Evolutionary conservation across 2,329 filamentous ascomycete species (phyloP), one percentile per base, ranked within the genome.

Genomic region (Lecanicillium sp.): DNA sequence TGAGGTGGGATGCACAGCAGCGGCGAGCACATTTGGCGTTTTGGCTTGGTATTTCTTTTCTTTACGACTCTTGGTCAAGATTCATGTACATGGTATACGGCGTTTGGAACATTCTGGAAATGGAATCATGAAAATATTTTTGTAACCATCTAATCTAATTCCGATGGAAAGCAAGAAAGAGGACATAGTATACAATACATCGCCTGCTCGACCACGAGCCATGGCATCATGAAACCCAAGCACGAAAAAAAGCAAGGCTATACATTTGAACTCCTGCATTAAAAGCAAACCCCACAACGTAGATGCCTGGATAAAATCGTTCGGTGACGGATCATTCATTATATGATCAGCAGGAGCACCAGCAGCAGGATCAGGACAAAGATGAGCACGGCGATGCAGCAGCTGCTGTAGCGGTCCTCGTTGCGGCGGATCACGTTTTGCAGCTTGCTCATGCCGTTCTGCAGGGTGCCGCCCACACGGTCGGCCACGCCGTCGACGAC

Each of bases 331-430:
- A 4, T 32, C 14, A 24, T 47, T 15, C n/a, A n/a, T n/a, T 67
- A 85, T 56, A 86, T 60, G 38, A 85, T 67, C 58, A 86, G 60
- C 36, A 97, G 72, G 57, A 98, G 70, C 53, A 97, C 79, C 60
- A 98, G 73, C 58, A 98, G 69, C 23, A 98, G 69, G 50, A 97
- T 88, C 55, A 97, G 73, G 30, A 95, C 87, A 53, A 93, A 81
- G 52, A 97, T 95, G 58, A 97, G 75, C 17, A 94, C 71, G 4
- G 75, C 87, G 58, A 98, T 95, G 66, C 90, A 97, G 70, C 89
- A 96, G 65, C 89, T 89, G 57, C 89, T 95, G 71, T 71, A 74
- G 59, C 74, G 72, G 78, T 95, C 93, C 76, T 98, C 93, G 66
- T 95, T 97, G 68, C 84, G 79, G 65, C 83, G 79, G 60, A 96